Percentiles rank a stretch among this genome's conserved stretches.
phyloP scores from a whole-genome alignment of 163 green algal genomes.

The Volvox carteri region DNA sequence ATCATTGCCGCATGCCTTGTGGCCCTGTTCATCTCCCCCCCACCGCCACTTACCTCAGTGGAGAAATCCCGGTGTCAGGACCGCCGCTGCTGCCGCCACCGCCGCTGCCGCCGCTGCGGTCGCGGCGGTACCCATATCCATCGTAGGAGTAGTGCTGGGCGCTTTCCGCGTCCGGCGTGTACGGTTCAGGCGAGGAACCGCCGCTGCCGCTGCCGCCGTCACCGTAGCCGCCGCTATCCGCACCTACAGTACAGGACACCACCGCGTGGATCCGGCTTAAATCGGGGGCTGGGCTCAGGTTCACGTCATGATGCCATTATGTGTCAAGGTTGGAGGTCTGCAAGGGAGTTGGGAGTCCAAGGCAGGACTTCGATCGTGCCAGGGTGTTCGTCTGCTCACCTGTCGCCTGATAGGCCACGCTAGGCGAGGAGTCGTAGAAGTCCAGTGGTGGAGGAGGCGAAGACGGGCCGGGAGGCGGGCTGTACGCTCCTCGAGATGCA shows the following conservation, averaged over 20 bases:
- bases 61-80: background rate
- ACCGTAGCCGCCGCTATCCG: background rate
- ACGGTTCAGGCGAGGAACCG: background rate
- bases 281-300: too few relatives aligned
- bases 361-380: too few relatives aligned
- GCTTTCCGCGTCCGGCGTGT: background rate
- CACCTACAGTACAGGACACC: too few relatives aligned
- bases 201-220: background rate
- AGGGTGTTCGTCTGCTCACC: background rate
- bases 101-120: background rate
- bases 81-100: background rate
- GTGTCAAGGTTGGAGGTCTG: too few relatives aligned
- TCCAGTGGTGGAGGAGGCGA: background rate
- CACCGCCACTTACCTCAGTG: background rate
- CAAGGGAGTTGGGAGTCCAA: too few relatives aligned
- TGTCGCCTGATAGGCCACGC: background rate
- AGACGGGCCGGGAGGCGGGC: background rate
- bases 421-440: slow-evolving; percentile 29
- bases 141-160: background rate
- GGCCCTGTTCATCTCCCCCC: too few relatives aligned
- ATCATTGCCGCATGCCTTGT: too few relatives aligned
- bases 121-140: background rate
- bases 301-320: too few relatives aligned
- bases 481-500: background rate
- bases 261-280: too few relatives aligned